Conservation (phyloP, 1,139 yeast species). For the Saccharomyces pastorianus region DNA sequence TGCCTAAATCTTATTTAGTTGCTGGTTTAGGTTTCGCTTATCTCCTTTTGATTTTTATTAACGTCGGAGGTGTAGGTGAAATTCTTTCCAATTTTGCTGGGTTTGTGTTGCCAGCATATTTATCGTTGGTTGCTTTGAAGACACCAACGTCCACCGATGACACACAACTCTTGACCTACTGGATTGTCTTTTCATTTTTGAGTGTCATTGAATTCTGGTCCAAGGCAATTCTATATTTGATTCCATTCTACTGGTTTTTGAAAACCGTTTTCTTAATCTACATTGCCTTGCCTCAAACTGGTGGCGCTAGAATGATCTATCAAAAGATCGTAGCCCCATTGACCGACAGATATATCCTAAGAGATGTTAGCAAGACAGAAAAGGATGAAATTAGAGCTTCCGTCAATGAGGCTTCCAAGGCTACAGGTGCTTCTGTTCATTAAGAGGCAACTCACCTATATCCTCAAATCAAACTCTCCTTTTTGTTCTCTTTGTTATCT, state of each 20-base stretch:
- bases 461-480: neutral
- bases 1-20: constrained; percentile 85
- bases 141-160: constrained; percentile 64
- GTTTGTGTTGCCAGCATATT: constrained; percentile 82
- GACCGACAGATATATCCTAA: constrained; percentile 42
- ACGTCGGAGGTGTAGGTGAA: constrained; percentile 91
- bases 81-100: constrained; percentile 89
- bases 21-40: constrained; percentile 57
- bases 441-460: constrained; percentile 1
- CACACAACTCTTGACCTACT: constrained; percentile 80
- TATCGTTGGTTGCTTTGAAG: constrained; percentile 76
- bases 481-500: neutral
- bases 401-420: constrained; percentile 45
- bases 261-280: constrained; percentile 83
- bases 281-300: constrained; percentile 79
- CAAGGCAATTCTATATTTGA: constrained; percentile 81
- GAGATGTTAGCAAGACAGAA: constrained; percentile 12
- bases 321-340: constrained; percentile 59
- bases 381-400: constrained; percentile 35
- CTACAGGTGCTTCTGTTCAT: constrained; percentile 21
- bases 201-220: constrained; percentile 95
- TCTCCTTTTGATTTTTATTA: constrained; percentile 70
- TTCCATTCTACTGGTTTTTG: constrained; percentile 92
- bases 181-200: constrained; percentile 93
- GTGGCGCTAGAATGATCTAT: constrained; percentile 77